phyloP scores from a whole-genome alignment of 192 early-diverging fungal species.

The Geosiphon pyriformis region DNA sequence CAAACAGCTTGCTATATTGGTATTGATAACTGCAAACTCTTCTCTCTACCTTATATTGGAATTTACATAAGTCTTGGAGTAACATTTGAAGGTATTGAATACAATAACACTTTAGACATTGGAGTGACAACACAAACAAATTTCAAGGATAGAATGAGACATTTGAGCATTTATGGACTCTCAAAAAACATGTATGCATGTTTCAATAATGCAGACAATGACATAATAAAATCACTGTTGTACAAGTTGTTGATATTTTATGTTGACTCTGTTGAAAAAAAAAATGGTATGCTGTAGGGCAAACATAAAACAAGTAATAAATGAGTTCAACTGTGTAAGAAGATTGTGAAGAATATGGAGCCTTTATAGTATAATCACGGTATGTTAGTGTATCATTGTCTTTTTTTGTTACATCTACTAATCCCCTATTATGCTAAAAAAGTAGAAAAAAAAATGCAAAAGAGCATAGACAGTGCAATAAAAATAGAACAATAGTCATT shows the following conservation, averaged over 20 bases:
- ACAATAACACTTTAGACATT: not conserved
- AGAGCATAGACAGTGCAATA: too few relatives aligned
- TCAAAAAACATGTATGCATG: not conserved
- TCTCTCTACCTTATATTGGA: not conserved
- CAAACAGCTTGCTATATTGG: not conserved
- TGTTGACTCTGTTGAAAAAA: not conserved
- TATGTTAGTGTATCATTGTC: too few relatives aligned
- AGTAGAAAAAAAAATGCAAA: too few relatives aligned
- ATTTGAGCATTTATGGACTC: not conserved
- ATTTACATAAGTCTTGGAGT: not conserved
- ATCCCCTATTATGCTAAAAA: too few relatives aligned
- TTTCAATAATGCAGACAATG: not conserved
- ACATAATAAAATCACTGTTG: not conserved
- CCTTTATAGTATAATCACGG: not conserved
- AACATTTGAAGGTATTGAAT: not conserved
- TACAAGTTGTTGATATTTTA: not conserved
- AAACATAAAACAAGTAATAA: not conserved
- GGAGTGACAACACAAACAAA: not conserved
- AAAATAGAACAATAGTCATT: too few relatives aligned
- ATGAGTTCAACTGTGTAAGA: not conserved
- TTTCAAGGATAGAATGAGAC: not conserved
- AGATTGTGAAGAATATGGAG: not conserved
- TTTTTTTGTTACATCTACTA: too few relatives aligned
- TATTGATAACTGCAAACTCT: not conserved
- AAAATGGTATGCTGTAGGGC: not conserved